phyloP scores from a whole-genome alignment of 2,329 filamentous ascomycete genomes.

The Claviceps capensis region DNA sequence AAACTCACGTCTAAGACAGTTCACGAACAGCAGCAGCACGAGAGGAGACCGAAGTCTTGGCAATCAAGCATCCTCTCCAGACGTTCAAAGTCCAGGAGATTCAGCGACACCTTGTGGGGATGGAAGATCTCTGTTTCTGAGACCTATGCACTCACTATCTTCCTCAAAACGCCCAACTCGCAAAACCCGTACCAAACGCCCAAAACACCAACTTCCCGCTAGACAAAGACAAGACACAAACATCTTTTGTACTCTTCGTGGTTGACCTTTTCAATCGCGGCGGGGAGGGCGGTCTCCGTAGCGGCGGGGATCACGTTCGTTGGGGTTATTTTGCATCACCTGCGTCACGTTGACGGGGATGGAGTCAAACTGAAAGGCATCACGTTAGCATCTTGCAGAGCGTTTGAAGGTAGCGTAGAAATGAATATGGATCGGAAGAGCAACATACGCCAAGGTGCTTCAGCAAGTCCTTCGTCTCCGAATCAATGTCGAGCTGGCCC shows the following conservation, averaged over 20 bases:
- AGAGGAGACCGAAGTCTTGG: conserved; percentile 33
- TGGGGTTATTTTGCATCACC: conserved; percentile 75
- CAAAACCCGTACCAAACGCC: conserved; percentile 29
- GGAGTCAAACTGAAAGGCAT: conserved; percentile 64
- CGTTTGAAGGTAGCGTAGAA: no score
- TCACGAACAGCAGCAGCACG: not conserved
- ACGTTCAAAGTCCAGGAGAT: conserved; percentile 35
- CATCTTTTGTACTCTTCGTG: not conserved
- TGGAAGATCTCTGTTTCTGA: conserved; percentile 41
- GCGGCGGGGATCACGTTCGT: conserved; percentile 65
- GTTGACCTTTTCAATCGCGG: conserved; percentile 15
- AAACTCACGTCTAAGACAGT: not conserved
- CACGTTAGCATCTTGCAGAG: conserved; percentile 15
- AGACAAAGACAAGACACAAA: not conserved
- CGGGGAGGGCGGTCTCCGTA: conserved; percentile 49
- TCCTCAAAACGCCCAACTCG: conserved; percentile 44
- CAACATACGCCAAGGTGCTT: conserved; percentile 94
- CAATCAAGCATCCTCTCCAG: conserved; percentile 81
- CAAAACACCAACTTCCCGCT: conserved; percentile 24
- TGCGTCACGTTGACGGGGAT: conserved; percentile 93
- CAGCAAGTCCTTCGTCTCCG: conserved; percentile 96
- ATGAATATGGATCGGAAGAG: not conserved
- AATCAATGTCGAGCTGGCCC: conserved; percentile 87
- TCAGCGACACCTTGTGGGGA: conserved; percentile 80
- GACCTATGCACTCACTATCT: conserved; percentile 45